Evolutionary conservation across 768 basidiomycete species (phyloP).

Genomic region (Boletus rufocinnamomeus): DNA sequence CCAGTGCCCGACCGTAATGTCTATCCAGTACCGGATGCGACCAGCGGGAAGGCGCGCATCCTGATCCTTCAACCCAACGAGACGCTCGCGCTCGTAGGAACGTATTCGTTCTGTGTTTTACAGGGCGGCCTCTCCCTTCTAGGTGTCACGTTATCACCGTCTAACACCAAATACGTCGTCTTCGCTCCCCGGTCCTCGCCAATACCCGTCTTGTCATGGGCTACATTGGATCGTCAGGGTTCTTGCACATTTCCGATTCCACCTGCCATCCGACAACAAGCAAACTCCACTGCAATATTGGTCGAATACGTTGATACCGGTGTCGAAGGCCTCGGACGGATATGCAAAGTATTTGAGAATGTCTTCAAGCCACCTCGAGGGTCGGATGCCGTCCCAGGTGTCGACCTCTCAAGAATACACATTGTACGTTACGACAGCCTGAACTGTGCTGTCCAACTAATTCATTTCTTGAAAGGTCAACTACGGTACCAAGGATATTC

Average conservation of each 20-base stretch:
- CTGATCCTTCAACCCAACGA: constrained; percentile 50
- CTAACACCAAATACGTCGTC: constrained; percentile 47
- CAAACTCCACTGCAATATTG: constrained; percentile 46
- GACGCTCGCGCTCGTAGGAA: constrained; percentile 68
- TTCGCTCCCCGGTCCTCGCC: constrained; percentile 84
- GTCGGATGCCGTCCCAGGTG: constrained; percentile 26
- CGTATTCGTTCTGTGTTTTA: constrained; percentile 60
- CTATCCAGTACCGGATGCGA: constrained; percentile 1
- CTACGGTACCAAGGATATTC: constrained; percentile 31
- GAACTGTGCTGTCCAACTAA: constrained; percentile 14
- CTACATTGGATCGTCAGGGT: constrained; percentile 13
- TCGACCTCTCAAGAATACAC: constrained; percentile 51
- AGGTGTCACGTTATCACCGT: constrained; percentile 53
- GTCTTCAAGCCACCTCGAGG: constrained; percentile 56
- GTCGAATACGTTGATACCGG: constrained; percentile 60
- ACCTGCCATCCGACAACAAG: constrained; percentile 12
- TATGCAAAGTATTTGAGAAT: constrained; percentile 63
- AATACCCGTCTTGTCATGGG: constrained; percentile 53
- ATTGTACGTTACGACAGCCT: constrained; percentile 41
- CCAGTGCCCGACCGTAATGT: constrained; percentile 47
- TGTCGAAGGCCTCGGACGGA: constrained; percentile 63
- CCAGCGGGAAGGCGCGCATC: constrained; percentile 33
- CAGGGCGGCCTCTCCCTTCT: constrained; percentile 59
- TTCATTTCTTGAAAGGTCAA: constrained; percentile 25
- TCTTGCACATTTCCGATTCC: constrained; percentile 19